phyloP scores from a whole-genome alignment of 176 grass and related monocot species.

The Zoysia japonica region DNA sequence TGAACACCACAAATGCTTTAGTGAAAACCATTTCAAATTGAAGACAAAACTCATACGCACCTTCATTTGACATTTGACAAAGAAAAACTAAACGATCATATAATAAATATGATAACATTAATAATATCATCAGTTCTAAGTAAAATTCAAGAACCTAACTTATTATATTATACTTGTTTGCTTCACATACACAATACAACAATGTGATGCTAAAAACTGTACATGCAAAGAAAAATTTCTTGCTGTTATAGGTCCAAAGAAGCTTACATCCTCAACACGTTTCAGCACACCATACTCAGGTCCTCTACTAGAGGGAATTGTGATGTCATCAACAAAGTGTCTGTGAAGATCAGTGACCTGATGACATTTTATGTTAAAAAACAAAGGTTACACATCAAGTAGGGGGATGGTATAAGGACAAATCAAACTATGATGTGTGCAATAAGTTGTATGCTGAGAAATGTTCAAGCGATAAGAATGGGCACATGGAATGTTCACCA shows the following conservation, averaged over 20 bases:
- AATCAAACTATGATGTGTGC: neutral
- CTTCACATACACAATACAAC: neutral
- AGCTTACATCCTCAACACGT: conserved; percentile 97
- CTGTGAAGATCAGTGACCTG: conserved; percentile 96
- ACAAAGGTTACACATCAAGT: conserved; percentile 14
- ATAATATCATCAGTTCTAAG: conserved; percentile 1
- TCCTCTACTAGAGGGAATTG: conserved; percentile 85
- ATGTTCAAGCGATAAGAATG: conserved; percentile 7
- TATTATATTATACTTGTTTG: neutral
- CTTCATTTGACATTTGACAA: conserved; percentile 17
- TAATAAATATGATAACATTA: neutral
- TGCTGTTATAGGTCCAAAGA: neutral
- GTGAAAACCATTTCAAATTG: conserved; percentile 30
- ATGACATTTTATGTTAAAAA: conserved; percentile 14
- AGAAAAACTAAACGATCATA: neutral
- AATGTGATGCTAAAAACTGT: conserved; percentile 1
- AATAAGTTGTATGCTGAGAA: neutral
- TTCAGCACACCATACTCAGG: conserved; percentile 72
- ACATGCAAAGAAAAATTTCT: neutral
- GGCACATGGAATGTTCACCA: neutral
- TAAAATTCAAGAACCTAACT: conserved; percentile 21
- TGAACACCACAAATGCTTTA: neutral
- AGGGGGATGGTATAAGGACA: neutral
- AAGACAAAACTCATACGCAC: conserved; percentile 10
- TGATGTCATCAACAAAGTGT: conserved; percentile 96